Conservation (phyloP, 345 rosid genomes). For the Citropsis articulata region DNA sequence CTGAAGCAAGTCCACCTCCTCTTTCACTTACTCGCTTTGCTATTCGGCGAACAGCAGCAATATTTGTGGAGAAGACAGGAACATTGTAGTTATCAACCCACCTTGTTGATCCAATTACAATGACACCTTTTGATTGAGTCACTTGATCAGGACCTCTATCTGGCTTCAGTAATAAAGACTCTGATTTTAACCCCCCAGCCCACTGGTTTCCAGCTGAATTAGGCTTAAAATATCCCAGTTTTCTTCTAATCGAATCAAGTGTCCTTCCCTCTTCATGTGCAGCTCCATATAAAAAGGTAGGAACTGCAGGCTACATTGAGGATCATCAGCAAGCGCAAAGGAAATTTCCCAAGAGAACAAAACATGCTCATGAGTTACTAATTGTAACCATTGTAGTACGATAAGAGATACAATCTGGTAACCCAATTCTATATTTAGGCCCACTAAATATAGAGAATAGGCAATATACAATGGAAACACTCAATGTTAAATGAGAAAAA, state of each 20-base stretch:
- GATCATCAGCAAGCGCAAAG: conserved; percentile 18
- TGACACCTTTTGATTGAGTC: conserved; percentile 56
- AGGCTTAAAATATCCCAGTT: conserved; percentile 86
- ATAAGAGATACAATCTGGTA: not conserved
- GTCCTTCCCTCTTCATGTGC: conserved; percentile 56
- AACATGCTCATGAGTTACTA: not conserved
- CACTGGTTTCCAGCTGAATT: conserved; percentile 59
- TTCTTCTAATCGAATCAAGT: conserved; percentile 81
- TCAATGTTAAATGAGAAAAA: not conserved
- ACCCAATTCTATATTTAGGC: not conserved
- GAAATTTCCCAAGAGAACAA: not conserved
- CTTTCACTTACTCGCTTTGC: conserved; percentile 69
- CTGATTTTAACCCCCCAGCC: conserved; percentile 59
- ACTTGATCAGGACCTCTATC: conserved; percentile 64
- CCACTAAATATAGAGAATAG: not conserved
- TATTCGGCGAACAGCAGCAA: conserved; percentile 53
- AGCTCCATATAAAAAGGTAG: conserved; percentile 81
- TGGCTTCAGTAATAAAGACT: conserved; percentile 52
- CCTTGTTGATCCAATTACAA: conserved; percentile 66
- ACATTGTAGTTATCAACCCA: conserved; percentile 91
- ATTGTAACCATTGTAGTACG: not conserved
- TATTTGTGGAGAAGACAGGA: conserved; percentile 59
- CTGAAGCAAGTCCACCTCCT: conserved; percentile 79
- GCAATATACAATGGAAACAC: not conserved
- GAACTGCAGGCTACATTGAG: conserved; percentile 50